These are phyloP conservation scores for Trichophyton simii DNA, from an alignment of 2,329 filamentous ascomycete genomes.

Conservation along the genomic window DNA sequence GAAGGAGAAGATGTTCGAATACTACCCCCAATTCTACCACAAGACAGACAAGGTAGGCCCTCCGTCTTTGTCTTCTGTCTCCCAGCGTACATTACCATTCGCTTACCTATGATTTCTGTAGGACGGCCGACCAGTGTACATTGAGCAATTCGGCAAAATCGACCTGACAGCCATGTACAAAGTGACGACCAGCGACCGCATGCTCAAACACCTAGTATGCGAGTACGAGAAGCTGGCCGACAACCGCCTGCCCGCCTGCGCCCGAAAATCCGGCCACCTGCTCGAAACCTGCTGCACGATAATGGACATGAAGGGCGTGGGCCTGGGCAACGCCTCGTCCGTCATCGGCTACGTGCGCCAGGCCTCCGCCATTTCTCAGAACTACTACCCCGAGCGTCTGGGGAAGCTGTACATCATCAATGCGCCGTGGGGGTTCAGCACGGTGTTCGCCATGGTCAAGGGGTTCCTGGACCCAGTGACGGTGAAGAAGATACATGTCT, in stretches of 20 bases:
- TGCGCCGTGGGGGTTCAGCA: constrained; percentile 86
- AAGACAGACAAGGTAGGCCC: constrained; percentile 48
- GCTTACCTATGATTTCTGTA: constrained; percentile 24
- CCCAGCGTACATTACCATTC: too few relatives aligned
- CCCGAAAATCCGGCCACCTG: constrained; percentile 74
- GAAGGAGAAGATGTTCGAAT: constrained; percentile 70
- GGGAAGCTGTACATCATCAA: constrained; percentile 98
- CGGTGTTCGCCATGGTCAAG: constrained; percentile 77
- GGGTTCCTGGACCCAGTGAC: constrained; percentile 94
- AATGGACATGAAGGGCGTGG: constrained; percentile 94
- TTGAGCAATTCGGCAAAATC: constrained; percentile 89
- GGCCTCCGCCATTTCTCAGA: constrained; percentile 83
- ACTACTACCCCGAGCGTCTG: constrained; percentile 97
- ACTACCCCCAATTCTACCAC: constrained; percentile 98
- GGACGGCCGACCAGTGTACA: constrained; percentile 95
- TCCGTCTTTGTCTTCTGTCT: too few relatives aligned
- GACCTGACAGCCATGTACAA: constrained; percentile 82
- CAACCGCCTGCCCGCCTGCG: constrained; percentile 87
- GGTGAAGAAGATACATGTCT: constrained; percentile 86
- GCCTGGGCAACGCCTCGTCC: constrained; percentile 63
- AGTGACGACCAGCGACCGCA: constrained; percentile 83
- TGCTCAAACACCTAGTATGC: constrained; percentile 90
- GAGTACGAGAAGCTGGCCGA: constrained; percentile 96
- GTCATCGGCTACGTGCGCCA: constrained; percentile 81
- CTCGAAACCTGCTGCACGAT: constrained; percentile 97